Evolutionary conservation across 768 basidiomycete species (phyloP), one percentile per base, ranked within the genome.

Genomic region (Naganishia kalamii): DNA sequence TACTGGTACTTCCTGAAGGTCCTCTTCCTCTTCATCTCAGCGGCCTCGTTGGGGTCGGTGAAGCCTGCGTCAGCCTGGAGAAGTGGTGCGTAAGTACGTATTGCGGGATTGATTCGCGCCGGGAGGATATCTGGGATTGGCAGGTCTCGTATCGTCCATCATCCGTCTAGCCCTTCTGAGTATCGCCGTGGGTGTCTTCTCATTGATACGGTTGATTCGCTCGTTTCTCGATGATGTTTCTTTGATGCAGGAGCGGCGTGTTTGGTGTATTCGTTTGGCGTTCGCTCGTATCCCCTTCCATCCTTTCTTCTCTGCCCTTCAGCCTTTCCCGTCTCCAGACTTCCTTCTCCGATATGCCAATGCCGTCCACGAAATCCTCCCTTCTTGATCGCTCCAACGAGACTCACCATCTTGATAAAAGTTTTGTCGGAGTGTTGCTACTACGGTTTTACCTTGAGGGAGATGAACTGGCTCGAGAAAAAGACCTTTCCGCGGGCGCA

Each of bases 1-100:
- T 92, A 99, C 37, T 90, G 90, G 84, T 94, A 98, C 75, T 94
- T 97, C 77, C 91, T 89, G 89, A 98, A 98, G 65, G 92, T 93
- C 77, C 96, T 84, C 86, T 87, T 92, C 85, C 92, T 93, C 88
- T 96, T 96, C 83, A 94, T 85, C 80, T 93, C 94, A 68, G 93
- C 93, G 74, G 94, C 96, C 79, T 90, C 81, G 80, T 86, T 80
- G 77, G 92, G 91, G 81, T 96, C 92, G 81, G 93, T 94, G 72
- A 92, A 83, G 63, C 81, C 81, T 72, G 84, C 81, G 80, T 91
- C 90, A 81, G 90, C 88, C 90, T 92, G 72, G 27, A 41, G 33
- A 37, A 17, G 29, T 25, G 7, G 25, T 7, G 27, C 17, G 17
- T 48, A 6, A 63, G 62, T 40, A 50, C 27, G 23, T 23, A 3